These are phyloP conservation scores for Microsporum ferrugineum DNA, from an alignment of 2,329 filamentous ascomycete species.

Conservation along the genomic window DNA sequence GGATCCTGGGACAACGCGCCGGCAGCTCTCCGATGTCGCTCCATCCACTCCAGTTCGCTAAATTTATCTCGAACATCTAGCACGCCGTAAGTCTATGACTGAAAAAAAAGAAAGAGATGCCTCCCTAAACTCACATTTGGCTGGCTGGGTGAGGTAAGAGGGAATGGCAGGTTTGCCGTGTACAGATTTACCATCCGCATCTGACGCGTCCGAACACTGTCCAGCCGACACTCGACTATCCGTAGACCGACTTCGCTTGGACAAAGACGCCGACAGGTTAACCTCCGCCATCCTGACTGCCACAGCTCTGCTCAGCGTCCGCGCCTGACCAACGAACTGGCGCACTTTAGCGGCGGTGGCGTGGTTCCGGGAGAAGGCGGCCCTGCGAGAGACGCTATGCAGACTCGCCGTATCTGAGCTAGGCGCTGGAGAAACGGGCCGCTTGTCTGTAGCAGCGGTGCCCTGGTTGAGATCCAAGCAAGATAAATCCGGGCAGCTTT, in stretches of 20 bases:
- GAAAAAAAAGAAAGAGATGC: background rate
- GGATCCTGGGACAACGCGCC: conserved; percentile 36
- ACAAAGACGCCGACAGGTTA: conserved; percentile 25
- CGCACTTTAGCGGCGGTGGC: conserved; percentile 29
- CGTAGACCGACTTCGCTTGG: conserved; percentile 29
- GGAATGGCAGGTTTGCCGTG: conserved; percentile 23
- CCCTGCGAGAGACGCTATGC: conserved; percentile 22
- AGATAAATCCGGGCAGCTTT: conserved; percentile 35
- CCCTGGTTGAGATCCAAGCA: conserved; percentile 22
- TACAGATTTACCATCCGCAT: conserved; percentile 15
- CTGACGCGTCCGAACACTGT: conserved; percentile 9
- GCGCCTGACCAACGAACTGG: conserved; percentile 32
- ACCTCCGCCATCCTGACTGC: conserved; percentile 34
- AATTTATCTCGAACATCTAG: conserved; percentile 51
- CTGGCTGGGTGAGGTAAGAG: conserved; percentile 29
- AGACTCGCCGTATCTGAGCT: conserved; percentile 10
- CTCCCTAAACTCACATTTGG: conserved; percentile 24
- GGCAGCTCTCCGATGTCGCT: conserved; percentile 44
- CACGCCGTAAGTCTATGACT: background rate
- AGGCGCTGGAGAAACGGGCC: background rate
- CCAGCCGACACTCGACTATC: conserved; percentile 24
- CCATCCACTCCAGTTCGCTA: conserved; percentile 49
- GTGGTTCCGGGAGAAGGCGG: conserved; percentile 11
- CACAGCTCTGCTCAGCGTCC: conserved; percentile 30
- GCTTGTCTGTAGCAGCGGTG: conserved; percentile 13